Evolutionary conservation across 305 asterid species (phyloP).

Genomic region (Caryopteris hybrid): DNA sequence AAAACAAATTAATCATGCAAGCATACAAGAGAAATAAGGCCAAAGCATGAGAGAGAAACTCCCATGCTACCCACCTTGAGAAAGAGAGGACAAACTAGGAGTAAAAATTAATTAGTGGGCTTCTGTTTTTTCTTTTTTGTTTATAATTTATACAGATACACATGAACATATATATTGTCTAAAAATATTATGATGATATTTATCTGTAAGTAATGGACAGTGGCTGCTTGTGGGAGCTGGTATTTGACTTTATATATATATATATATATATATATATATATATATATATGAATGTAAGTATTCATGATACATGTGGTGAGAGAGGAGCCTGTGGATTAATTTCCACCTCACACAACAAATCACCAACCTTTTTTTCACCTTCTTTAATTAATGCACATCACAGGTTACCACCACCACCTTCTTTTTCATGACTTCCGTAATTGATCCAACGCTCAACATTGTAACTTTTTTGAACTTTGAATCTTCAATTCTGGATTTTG

Average conservation of each 20-base stretch:
- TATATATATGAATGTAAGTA: conserved; percentile 11
- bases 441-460: conserved; percentile 41
- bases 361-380: conserved; percentile 24
- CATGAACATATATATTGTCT: conserved; percentile 14
- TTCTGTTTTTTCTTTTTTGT: no score
- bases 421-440: conserved; percentile 52
- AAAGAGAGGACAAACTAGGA: conserved; percentile 4
- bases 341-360: conserved; percentile 48
- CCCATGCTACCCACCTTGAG: conserved; percentile 15
- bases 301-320: conserved; percentile 44
- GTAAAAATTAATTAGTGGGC: no score
- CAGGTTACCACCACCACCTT: conserved; percentile 45
- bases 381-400: conserved; percentile 48
- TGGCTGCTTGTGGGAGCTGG: conserved; percentile 23
- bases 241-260: conserved; percentile 32
- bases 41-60: conserved; percentile 16
- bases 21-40: conserved; percentile 13
- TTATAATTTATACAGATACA: no score
- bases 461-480: conserved; percentile 29
- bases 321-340: conserved; percentile 88
- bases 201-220: conserved; percentile 18
- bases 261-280: background rate
- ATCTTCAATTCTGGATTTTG: no score
- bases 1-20: conserved; percentile 20
- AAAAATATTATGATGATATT: conserved; percentile 17